These are phyloP conservation scores for Didymella exigua DNA, from an alignment of 2,329 filamentous ascomycete genomes.

Conservation along the genomic window DNA sequence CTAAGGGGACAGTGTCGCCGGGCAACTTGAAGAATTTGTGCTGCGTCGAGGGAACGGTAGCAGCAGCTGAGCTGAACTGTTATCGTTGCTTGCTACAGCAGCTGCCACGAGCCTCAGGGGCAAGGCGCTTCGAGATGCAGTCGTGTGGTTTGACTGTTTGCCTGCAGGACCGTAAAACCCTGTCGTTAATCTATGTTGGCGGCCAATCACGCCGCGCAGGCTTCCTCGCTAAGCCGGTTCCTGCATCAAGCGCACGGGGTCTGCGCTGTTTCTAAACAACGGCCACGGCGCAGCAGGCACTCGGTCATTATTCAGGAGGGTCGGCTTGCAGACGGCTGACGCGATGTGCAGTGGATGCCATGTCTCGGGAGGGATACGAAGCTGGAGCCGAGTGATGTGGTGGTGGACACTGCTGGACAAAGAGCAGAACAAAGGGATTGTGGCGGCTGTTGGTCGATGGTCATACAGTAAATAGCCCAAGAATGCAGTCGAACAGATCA, in stretches of 20 bases:
- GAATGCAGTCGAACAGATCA: conserved; percentile 23
- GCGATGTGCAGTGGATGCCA: not conserved
- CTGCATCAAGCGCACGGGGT: conserved; percentile 24
- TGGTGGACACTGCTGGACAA: not conserved
- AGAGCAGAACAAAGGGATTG: not conserved
- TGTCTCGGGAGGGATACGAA: conserved; percentile 17
- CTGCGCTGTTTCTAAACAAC: conserved; percentile 28
- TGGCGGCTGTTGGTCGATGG: not conserved
- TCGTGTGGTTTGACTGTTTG: conserved; percentile 25
- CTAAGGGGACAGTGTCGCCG: conserved; percentile 8
- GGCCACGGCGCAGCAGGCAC: conserved; percentile 22
- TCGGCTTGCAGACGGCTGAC: conserved; percentile 9
- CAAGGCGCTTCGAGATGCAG: conserved; percentile 24
- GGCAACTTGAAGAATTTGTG: conserved; percentile 17
- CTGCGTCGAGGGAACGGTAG: conserved; percentile 7
- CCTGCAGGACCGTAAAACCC: conserved; percentile 16
- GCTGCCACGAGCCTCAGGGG: conserved; percentile 24
- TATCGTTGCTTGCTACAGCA: conserved; percentile 1
- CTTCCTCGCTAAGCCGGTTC: conserved; percentile 21
- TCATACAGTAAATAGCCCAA: conserved; percentile 19
- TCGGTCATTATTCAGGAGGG: conserved; percentile 17
- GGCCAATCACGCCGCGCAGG: conserved; percentile 25
- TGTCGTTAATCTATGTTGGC: conserved; percentile 25
- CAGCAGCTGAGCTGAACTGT: conserved; percentile 2
- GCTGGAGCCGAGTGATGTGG: not conserved